Conservation (phyloP, 164 flowering plant genomes). For the Nymphaea thermarum region DNA sequence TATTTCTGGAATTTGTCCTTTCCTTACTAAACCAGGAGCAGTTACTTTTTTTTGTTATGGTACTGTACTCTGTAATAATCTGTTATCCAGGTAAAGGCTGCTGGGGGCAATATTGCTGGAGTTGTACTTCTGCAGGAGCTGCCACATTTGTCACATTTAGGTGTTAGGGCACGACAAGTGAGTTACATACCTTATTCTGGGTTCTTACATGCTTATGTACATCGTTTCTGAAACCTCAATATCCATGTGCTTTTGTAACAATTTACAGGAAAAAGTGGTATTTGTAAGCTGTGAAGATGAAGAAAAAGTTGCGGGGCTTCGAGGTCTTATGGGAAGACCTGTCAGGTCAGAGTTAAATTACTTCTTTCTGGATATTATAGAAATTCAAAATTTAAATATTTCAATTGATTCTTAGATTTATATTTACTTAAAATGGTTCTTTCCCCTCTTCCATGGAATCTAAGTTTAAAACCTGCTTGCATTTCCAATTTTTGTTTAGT, state of each 20-base stretch:
- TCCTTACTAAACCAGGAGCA: no score
- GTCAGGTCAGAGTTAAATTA: conserved; percentile 41
- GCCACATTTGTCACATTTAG: conserved; percentile 97
- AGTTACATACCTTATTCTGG: conserved; percentile 13
- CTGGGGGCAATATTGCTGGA: conserved; percentile 70
- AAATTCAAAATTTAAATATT: no score
- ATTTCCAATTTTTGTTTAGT: no score
- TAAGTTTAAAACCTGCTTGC: no score
- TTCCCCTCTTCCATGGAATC: no score
- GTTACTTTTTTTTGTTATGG: no score
- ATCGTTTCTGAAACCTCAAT: background rate
- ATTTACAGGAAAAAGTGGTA: conserved; percentile 78
- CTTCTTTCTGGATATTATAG: conserved; percentile 1
- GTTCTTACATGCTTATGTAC: background rate
- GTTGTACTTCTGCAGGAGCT: conserved; percentile 89
- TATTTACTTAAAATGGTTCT: no score
- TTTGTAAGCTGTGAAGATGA: conserved; percentile 98
- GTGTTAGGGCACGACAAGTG: conserved; percentile 96
- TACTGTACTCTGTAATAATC: background rate
- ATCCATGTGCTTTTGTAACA: background rate
- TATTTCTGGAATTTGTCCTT: no score
- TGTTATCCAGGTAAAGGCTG: conserved; percentile 62
- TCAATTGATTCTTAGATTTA: no score
- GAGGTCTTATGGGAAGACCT: conserved; percentile 41
- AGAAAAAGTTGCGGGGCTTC: conserved; percentile 42